Evolutionary conservation across 306 rosid genomes (phyloP).

Genomic region (Vigna hirtella): DNA sequence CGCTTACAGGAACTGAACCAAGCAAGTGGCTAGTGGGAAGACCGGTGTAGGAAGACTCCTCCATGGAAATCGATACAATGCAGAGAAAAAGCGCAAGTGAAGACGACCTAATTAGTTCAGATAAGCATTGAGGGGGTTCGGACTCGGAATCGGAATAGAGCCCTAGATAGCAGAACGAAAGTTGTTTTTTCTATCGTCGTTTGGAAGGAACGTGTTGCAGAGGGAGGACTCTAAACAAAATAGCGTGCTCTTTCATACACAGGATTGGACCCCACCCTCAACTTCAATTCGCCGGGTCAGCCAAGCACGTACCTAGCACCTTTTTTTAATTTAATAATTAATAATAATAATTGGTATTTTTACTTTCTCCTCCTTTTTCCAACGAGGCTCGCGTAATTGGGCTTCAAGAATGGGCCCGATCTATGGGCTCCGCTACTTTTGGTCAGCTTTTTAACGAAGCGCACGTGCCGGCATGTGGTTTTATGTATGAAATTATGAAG

Average conservation of each 20-base stretch:
- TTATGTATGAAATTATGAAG: not conserved
- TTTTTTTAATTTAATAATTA: not conserved
- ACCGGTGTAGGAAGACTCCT: constrained; percentile 73
- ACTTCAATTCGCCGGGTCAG: not conserved
- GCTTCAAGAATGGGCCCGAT: not conserved
- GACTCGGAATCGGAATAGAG: constrained; percentile 31
- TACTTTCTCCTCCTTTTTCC: constrained; percentile 7
- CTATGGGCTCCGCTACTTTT: not conserved
- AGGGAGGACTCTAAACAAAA: constrained; percentile 10
- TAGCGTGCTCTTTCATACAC: constrained; percentile 17
- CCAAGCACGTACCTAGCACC: not conserved
- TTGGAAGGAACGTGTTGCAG: constrained; percentile 52
- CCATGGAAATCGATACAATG: constrained; percentile 55
- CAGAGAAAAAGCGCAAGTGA: not conserved
- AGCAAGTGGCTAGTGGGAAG: constrained; percentile 95
- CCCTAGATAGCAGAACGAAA: constrained; percentile 51
- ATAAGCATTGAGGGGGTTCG: constrained; percentile 31
- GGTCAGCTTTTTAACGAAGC: not conserved
- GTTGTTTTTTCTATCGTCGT: constrained; percentile 51
- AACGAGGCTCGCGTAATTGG: constrained; percentile 39
- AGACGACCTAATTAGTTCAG: not conserved
- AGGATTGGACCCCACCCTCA: constrained; percentile 41
- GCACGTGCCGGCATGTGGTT: constrained; percentile 3
- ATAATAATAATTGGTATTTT: not conserved
- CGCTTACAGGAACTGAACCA: constrained; percentile 94